Evolutionary conservation across 2,329 filamentous ascomycete species (phyloP), one percentile per base, ranked within the genome.

Genomic region (Ophiostoma perfectum): DNA sequence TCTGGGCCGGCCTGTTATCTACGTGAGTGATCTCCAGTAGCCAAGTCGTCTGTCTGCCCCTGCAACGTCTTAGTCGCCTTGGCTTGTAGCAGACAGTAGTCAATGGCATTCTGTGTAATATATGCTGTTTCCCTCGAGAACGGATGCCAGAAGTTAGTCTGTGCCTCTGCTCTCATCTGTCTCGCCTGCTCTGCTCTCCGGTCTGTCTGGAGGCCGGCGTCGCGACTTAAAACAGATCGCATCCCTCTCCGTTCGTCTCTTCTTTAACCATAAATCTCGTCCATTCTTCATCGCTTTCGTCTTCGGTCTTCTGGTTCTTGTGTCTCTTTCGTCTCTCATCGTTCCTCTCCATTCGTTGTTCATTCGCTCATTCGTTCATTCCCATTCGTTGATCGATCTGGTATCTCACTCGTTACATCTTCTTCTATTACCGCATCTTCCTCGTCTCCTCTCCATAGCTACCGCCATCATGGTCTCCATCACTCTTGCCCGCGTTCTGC

Each of bases 351-450:
- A 18, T 39, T n/a, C 18, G 4, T 41, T 41, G 14, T 47, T 16
- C 9, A 8, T 47, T 47, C 44, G 44, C 14, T 41, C 36, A 41
- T 14, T 62, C 27, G 27, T 62, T 39, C 9, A 38, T 36, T 62
- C 16, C 7, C 49, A 55, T 62, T 62, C 38, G 58, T 41, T 62
- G 58, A 62, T 62, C 16, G 58, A 62, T 62, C 58, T 62, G 58
- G 27, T 38, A 62, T 62, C 58, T 62, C 58, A 62, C 42, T 45
- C 42, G 39, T 44, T 44, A 63, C 36, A 14, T 18, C 8, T 42
- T 58, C 12, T 60, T 49, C 18, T 49, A 2, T 49, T 4, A 5
- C 11, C 3, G 14, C 12, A 8, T 12, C 9, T 49, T 36, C 16
- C 41, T 47, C 39, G n/a, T 16, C 38, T 27, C 5, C n/a, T 49